Evolutionary conservation across 2,329 filamentous ascomycete species (phyloP).

Genomic region (Fusarium fujikuroi): DNA sequence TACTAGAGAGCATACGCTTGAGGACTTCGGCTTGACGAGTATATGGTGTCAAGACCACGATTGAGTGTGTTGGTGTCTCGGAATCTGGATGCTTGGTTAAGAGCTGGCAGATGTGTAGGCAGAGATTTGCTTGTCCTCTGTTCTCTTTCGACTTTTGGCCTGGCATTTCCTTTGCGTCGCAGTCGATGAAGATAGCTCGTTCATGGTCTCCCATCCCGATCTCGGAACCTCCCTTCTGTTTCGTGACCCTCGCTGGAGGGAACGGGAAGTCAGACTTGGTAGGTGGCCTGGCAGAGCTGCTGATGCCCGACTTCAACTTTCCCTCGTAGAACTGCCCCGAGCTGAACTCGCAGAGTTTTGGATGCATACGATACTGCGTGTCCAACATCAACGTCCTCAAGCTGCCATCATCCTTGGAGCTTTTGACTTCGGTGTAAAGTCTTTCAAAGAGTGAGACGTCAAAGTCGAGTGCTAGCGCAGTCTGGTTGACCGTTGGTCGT

Average conservation of each 20-base stretch:
- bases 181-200: conserved; percentile 50
- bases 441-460: conserved; percentile 58
- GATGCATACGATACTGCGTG: conserved; percentile 58
- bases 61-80: conserved; percentile 20
- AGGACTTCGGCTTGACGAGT: conserved; percentile 50
- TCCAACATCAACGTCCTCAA: conserved; percentile 55
- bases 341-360: conserved; percentile 52
- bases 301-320: conserved; percentile 50
- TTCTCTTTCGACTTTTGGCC: conserved; percentile 54
- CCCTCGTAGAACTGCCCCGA: conserved; percentile 54
- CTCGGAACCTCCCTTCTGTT: rapidly evolving
- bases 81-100: conserved; percentile 22
- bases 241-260: conserved; percentile 10
- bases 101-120: conserved; percentile 48
- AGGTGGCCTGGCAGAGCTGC: conserved; percentile 34
- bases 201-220: neutral
- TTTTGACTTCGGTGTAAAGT: conserved; percentile 45
- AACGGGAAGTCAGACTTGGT: conserved; percentile 24
- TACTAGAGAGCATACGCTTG: conserved; percentile 30
- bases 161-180: conserved; percentile 49
- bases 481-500: conserved; percentile 54
- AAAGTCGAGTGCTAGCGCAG: conserved; percentile 49
- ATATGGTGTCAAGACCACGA: conserved; percentile 56
- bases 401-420: neutral
- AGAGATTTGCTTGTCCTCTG: conserved; percentile 51